Base-by-base conservation (phyloP, 306 rosid species). In the Citrullus mucosospermus region DNA sequence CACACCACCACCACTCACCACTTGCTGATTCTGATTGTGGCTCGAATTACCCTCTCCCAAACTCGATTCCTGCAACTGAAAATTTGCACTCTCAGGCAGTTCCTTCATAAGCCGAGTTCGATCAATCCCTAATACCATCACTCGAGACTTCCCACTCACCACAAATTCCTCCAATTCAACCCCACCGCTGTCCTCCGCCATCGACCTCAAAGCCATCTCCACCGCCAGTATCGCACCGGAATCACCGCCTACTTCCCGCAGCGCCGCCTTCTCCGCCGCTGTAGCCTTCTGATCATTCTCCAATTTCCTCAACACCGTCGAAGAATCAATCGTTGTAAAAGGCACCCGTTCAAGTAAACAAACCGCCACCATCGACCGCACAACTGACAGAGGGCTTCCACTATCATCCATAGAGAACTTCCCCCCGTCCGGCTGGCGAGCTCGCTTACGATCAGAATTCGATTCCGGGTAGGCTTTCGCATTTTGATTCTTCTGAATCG, bases 181-280 rank as follows among this genome's bases (percentile, higher is more conserved):
- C 11, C 93, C 89, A 6, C 96, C 91, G 74, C 84, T 90, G 76
- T 92, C 97, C 74, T 91, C 93, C 6, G 86, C 90, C 91, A 95
- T 91, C n/a, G 99, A 91, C 84, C 93, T 84, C 90, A 95, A 83
- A 41, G 99, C 99, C 89, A 88, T 85, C 85, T 95, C 99, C 68
- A 95, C 97, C 14, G 97, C 97, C 60, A 90, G 81, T 7, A 87
- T 91, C 3, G 92, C 80, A 59, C 97, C 97, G 4, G 90, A 88
- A 76, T 91, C 97, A 13, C 97, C 97, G 2, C 97, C 96, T 50
- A 92, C 58, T 76, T 95, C 97, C 11, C 85, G 84, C 83, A 95
- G 87, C 6, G 97, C 91, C 17, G 90, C 90, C 86, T 82, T 95
- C 79, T 92, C 97, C 3, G 77, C 65, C 2, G 83, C 72, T 8